Evolutionary conservation across 495 filamentous ascomycete genomes (phyloP).

Genomic region (Mytilinidion resinicola): DNA sequence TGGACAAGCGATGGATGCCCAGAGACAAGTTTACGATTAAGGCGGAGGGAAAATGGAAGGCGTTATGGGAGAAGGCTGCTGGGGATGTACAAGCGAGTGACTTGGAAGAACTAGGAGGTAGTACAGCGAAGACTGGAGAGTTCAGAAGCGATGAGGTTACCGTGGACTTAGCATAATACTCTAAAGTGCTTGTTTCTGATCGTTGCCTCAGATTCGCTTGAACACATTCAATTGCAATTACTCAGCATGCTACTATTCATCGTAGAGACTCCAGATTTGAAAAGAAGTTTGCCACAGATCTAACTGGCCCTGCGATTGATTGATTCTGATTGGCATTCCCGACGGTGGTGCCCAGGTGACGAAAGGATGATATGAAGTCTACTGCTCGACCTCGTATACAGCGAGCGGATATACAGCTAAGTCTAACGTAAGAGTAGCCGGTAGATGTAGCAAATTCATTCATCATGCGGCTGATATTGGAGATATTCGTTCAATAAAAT

Average conservation of each 20-base stretch:
- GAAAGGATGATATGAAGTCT: no score
- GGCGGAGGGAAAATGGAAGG: constrained; percentile 11
- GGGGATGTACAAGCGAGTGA: constrained; percentile 12
- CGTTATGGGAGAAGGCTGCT: constrained; percentile 17
- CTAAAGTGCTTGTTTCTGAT: background rate
- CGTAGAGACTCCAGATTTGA: background rate
- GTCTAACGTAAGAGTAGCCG: no score
- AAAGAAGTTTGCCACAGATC: background rate
- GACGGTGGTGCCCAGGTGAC: no score
- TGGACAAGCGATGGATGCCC: constrained; percentile 23
- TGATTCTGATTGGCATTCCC: no score
- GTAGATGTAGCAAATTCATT: no score
- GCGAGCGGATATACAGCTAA: no score
- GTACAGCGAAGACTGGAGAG: background rate
- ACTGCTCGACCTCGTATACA: no score
- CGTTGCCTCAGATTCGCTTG: no score
- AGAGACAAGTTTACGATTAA: constrained; percentile 12
- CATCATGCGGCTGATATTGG: no score
- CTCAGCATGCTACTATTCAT: background rate
- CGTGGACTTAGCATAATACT: background rate
- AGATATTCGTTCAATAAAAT: no score
- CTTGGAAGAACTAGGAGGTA: constrained; percentile 7
- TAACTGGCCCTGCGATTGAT: no score
- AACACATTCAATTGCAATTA: no score
- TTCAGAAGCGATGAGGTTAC: constrained; percentile 13